Evolutionary conservation across 2,329 filamentous ascomycete genomes (phyloP).

Genomic region (Penicillium fuscoglaucum): DNA sequence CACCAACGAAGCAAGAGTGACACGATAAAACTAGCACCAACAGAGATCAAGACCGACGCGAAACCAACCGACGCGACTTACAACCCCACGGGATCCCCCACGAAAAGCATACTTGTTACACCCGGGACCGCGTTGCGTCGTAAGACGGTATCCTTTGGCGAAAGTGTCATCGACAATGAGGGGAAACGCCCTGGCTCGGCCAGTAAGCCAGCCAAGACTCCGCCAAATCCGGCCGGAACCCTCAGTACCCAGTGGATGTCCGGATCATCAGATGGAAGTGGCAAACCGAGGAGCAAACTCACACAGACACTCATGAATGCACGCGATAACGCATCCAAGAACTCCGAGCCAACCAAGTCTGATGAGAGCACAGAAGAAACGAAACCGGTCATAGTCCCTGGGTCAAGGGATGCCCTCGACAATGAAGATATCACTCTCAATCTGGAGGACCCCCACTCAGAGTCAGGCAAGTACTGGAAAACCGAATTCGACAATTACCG

Average conservation of each 20-base stretch:
- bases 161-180: conserved; percentile 58
- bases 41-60: conserved; percentile 22
- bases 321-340: conserved; percentile 37
- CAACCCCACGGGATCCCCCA: conserved; percentile 49
- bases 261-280: conserved; percentile 33
- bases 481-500: conserved; percentile 61
- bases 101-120: conserved; percentile 65
- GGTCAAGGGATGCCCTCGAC: conserved; percentile 29
- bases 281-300: conserved; percentile 42
- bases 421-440: conserved; percentile 54
- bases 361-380: conserved; percentile 16
- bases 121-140: conserved; percentile 58
- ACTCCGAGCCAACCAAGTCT: conserved; percentile 18
- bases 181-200: conserved; percentile 48
- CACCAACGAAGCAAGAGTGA: conserved; percentile 26
- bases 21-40: conserved; percentile 19
- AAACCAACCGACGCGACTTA: conserved; percentile 27
- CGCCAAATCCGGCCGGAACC: conserved; percentile 48
- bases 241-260: conserved; percentile 47
- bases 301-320: conserved; percentile 44
- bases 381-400: conserved; percentile 7
- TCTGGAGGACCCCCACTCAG: conserved; percentile 55
- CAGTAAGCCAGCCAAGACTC: conserved; percentile 50
- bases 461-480: conserved; percentile 64
- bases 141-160: conserved; percentile 63